Conservation (phyloP, 1,139 yeast genomes). For the Suhomyces bokatorum region DNA sequence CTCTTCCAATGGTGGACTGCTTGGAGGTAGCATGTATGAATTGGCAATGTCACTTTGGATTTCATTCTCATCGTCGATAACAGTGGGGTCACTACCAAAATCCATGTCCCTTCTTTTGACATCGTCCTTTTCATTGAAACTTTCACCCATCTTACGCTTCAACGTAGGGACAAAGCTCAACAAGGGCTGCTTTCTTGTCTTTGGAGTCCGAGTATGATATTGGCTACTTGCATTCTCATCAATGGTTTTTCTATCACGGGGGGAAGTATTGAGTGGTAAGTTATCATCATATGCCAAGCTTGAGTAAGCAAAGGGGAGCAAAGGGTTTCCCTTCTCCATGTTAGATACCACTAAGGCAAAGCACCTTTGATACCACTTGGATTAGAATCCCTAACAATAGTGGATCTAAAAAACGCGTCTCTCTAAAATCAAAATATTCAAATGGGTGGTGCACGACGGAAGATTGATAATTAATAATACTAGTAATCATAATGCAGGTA, state of each 20-base stretch:
- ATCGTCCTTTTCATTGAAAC: conserved; percentile 49
- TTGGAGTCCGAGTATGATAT: conserved; percentile 32
- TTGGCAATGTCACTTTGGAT: conserved; percentile 3
- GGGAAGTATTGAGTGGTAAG: conserved; percentile 34
- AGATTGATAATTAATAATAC: too few relatives aligned
- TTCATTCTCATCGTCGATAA: conserved; percentile 21
- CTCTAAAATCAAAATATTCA: neutral
- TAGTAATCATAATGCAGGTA: neutral
- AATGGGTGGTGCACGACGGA: neutral
- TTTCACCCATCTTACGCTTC: conserved; percentile 48
- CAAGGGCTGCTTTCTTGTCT: conserved; percentile 19
- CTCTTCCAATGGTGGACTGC: conserved; percentile 33
- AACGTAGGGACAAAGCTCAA: conserved; percentile 34
- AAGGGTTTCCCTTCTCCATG: conserved; percentile 42
- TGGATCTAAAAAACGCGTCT: neutral
- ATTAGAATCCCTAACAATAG: neutral
- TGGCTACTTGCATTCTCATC: conserved; percentile 43
- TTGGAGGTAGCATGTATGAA: conserved; percentile 25
- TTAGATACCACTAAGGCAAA: neutral
- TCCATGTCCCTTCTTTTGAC: conserved; percentile 37
- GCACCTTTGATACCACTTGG: neutral
- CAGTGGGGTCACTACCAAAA: conserved; percentile 17
- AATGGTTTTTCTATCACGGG: conserved; percentile 33
- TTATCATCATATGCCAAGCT: conserved; percentile 29
- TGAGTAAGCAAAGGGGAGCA: conserved; percentile 48